phyloP scores from a whole-genome alignment of 2,329 filamentous ascomycete species.

The Zopfia rhizophila region DNA sequence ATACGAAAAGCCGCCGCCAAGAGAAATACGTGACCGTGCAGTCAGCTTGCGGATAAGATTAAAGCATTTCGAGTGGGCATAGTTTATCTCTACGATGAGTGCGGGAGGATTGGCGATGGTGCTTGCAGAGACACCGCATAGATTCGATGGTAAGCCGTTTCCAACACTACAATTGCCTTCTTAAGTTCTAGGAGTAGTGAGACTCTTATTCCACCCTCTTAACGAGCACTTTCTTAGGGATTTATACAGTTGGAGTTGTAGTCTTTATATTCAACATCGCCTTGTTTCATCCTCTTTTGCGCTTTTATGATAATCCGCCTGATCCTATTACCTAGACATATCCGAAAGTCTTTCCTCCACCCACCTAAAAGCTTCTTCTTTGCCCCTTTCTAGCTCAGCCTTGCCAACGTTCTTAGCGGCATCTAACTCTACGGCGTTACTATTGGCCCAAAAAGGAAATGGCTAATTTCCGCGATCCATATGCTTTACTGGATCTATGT shows the following conservation, averaged over 20 bases:
- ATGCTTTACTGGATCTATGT: conserved; percentile 56
- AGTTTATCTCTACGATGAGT: conserved; percentile 58
- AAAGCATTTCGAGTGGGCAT: conserved; percentile 57
- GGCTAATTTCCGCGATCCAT: conserved; percentile 47
- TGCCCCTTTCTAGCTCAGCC: conserved; percentile 50
- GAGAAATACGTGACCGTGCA: no score
- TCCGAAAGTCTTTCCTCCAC: conserved; percentile 56
- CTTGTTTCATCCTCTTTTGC: conserved; percentile 50
- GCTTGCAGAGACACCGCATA: conserved; percentile 54
- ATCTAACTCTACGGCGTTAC: conserved; percentile 46
- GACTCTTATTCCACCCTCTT: not conserved
- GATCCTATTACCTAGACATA: conserved; percentile 49
- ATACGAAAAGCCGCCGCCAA: no score
- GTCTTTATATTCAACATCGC: conserved; percentile 61
- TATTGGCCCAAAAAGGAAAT: conserved; percentile 42
- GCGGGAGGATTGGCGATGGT: conserved; percentile 58
- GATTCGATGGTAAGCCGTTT: conserved; percentile 39
- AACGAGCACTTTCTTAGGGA: conserved; percentile 46
- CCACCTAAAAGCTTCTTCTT: conserved; percentile 61
- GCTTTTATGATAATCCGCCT: conserved; percentile 51
- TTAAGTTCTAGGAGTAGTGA: not conserved
- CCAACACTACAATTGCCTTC: not conserved
- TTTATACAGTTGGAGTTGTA: conserved; percentile 60
- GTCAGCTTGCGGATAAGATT: conserved; percentile 33
- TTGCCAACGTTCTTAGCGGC: conserved; percentile 50